Conservation (phyloP, 148 eudicot genomes). For the Talinum fruticosum region DNA sequence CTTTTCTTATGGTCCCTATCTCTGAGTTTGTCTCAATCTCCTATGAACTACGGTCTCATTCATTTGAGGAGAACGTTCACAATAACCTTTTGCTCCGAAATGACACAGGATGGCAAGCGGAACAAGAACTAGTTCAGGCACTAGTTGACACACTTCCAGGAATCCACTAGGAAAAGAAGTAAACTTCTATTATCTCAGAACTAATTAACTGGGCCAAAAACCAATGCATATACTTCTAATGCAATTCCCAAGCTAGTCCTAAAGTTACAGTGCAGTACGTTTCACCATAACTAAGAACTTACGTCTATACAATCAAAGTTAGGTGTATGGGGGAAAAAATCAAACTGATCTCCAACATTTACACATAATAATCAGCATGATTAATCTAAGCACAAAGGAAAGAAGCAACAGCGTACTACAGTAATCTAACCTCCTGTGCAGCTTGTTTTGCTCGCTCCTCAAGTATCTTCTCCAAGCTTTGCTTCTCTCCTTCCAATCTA, state of each 20-base stretch:
- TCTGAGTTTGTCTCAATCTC: too few species aligned
- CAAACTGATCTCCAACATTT: background rate
- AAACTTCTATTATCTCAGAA: too few species aligned
- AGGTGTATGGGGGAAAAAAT: background rate
- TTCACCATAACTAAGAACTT: background rate
- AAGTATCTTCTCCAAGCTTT: slow-evolving; percentile 88
- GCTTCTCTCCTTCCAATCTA: slow-evolving; percentile 93
- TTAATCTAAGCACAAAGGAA: background rate
- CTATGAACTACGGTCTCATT: too few species aligned
- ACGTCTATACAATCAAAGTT: background rate
- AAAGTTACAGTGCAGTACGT: background rate
- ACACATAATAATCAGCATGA: slow-evolving; percentile 9
- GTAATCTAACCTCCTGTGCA: slow-evolving; percentile 60
- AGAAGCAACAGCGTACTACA: background rate
- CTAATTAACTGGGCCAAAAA: too few species aligned
- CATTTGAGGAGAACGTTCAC: too few species aligned
- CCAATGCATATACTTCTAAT: too few species aligned
- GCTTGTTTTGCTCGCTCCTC: slow-evolving; percentile 94
- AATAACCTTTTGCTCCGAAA: too few species aligned
- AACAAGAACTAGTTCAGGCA: too few species aligned
- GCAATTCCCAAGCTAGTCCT: background rate
- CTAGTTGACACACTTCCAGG: too few species aligned
- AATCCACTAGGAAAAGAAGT: too few species aligned
- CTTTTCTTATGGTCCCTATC: too few species aligned
- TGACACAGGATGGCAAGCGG: too few species aligned